phyloP scores from a whole-genome alignment of 108 stramenopile genomes.

The Epithemia pelagica region DNA sequence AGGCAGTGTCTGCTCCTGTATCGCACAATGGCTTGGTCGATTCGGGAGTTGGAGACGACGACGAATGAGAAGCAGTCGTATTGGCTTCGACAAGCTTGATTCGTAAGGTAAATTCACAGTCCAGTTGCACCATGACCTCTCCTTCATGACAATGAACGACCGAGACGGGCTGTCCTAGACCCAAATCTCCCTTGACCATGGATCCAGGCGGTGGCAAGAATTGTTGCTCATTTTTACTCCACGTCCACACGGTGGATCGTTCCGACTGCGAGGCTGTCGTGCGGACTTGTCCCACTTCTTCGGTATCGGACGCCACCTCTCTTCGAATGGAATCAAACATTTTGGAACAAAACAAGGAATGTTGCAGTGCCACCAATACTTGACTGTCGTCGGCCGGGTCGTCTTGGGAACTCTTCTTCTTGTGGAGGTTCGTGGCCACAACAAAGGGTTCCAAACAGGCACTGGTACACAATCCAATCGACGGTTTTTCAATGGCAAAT shows the following conservation, averaged over 20 bases:
- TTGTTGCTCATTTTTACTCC: conserved; percentile 67
- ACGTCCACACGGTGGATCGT: conserved; percentile 38
- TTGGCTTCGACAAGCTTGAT: conserved; percentile 77
- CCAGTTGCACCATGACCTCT: conserved; percentile 80
- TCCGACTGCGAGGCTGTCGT: background rate
- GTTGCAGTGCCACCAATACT: conserved; percentile 68
- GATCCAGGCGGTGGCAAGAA: conserved; percentile 66
- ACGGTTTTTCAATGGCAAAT: conserved; percentile 70
- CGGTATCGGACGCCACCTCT: conserved; percentile 42
- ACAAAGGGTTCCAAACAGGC: conserved; percentile 51
- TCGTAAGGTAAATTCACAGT: conserved; percentile 72
- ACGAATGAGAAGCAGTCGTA: conserved; percentile 8
- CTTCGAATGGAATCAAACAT: conserved; percentile 78
- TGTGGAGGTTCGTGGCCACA: background rate
- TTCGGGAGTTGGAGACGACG: conserved; percentile 35
- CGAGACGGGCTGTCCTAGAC: conserved; percentile 35
- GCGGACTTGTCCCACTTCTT: conserved; percentile 9
- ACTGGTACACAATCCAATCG: conserved; percentile 63
- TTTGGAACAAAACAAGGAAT: conserved; percentile 83
- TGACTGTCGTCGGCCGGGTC: conserved; percentile 42
- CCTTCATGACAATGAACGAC: conserved; percentile 83
- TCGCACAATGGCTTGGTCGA: no score
- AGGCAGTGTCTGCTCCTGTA: background rate
- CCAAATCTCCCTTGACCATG: conserved; percentile 42
- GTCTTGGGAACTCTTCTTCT: background rate